Evolutionary conservation across 108 stramenopile genomes (phyloP).

Genomic region (Ochromonas danica): DNA sequence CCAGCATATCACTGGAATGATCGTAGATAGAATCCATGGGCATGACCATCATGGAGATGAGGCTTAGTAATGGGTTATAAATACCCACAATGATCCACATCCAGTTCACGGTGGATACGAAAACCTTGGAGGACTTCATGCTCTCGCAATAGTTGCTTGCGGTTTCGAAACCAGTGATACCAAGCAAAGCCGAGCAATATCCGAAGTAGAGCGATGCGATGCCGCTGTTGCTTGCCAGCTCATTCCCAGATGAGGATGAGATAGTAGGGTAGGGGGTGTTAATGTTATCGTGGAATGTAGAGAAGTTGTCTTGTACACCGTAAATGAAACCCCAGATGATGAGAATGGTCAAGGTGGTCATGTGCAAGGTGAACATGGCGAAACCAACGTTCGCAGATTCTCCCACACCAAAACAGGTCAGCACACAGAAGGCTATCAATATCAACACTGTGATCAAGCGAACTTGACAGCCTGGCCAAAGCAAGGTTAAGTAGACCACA

Average conservation of each 20-base stretch:
- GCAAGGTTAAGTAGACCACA: conserved; percentile 59
- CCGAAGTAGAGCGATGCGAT: conserved; percentile 37
- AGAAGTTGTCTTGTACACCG: conserved; percentile 41
- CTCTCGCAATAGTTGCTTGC: too few relatives aligned
- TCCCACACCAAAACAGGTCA: conserved; percentile 58
- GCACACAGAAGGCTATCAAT: conserved; percentile 59
- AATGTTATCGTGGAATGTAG: neutral
- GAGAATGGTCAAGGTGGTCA: conserved; percentile 54
- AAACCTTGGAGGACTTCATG: conserved; percentile 47
- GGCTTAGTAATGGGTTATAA: conserved; percentile 58
- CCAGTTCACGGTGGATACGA: conserved; percentile 51
- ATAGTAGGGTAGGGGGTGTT: neutral
- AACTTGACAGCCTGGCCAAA: conserved; percentile 46
- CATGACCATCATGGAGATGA: too few relatives aligned
- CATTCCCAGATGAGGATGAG: neutral
- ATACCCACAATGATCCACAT: conserved; percentile 62
- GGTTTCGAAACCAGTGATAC: conserved; percentile 69
- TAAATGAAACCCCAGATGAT: conserved; percentile 46
- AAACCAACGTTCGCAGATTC: conserved; percentile 65
- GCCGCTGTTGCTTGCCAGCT: neutral
- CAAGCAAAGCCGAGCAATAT: conserved; percentile 63
- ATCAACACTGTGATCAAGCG: conserved; percentile 54
- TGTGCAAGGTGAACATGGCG: conserved; percentile 62
- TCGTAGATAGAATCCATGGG: conserved; percentile 34
- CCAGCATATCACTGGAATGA: conserved; percentile 1